Percentiles rank a stretch among this genome's conserved stretches.
Evolutionary conservation across 495 filamentous ascomycete species (phyloP).

Genomic region (Talaromyces ruber): DNA sequence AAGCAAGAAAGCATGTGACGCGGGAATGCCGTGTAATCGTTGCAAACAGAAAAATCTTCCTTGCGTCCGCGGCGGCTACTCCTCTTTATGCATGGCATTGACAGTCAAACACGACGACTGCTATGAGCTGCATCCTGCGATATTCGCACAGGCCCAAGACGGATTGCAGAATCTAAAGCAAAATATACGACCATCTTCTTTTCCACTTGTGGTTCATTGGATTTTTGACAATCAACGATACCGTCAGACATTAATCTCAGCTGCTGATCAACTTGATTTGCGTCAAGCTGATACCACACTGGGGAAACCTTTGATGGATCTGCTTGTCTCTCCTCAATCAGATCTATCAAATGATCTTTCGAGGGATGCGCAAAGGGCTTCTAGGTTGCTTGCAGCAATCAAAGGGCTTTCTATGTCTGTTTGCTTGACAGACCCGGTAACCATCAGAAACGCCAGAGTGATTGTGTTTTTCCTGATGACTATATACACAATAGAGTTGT

Average conservation of each 20-base stretch:
- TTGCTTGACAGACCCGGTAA: background rate
- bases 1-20: constrained; percentile 20
- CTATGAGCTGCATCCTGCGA: background rate
- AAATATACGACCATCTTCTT: background rate
- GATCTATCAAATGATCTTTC: constrained; percentile 2
- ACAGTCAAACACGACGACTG: background rate
- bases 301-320: background rate
- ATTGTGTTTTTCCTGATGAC: constrained; percentile 7
- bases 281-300: background rate
- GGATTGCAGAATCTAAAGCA: background rate
- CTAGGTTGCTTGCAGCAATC: constrained; percentile 6
- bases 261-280: background rate
- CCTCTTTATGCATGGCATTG: constrained; percentile 7
- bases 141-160: background rate
- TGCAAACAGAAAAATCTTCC: constrained; percentile 8
- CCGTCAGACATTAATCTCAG: background rate
- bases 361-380: constrained; percentile 5
- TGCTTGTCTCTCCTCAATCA: background rate
- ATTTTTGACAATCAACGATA: background rate
- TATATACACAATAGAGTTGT: constrained; percentile 1
- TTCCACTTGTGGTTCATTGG: background rate
- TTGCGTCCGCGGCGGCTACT: constrained; percentile 14
- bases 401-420: constrained; percentile 1
- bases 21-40: constrained; percentile 10
- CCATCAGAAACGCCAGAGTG: constrained; percentile 2